phyloP scores from a whole-genome alignment of 2,329 filamentous ascomycete species.

The Tolypocladium endophyticum region DNA sequence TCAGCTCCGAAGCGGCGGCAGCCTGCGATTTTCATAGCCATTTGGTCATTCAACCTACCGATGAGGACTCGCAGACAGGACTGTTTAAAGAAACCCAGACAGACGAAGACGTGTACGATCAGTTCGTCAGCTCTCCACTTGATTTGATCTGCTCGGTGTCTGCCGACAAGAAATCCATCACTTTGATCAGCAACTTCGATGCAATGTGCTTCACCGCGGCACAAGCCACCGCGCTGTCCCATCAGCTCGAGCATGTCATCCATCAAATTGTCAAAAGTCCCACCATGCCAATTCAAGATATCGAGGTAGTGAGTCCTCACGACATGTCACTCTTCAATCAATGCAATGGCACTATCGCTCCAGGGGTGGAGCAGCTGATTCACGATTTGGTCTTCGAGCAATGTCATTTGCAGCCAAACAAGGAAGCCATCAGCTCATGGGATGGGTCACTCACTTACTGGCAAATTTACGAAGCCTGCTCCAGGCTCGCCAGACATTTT shows the following conservation, averaged over 20 bases:
- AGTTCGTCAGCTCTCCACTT: background rate
- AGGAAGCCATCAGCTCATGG: background rate
- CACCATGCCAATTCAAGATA: background rate
- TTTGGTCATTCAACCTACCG: background rate
- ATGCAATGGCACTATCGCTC: background rate
- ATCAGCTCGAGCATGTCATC: background rate
- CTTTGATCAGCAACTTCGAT: background rate
- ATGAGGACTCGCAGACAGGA: background rate
- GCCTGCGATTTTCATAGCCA: slow-evolving; percentile 2
- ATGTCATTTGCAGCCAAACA: background rate
- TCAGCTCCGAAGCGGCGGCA: background rate
- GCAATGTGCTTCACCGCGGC: background rate
- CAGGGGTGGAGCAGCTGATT: background rate
- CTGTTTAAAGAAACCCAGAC: background rate
- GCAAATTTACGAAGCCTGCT: slow-evolving; percentile 1
- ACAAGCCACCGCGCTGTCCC: background rate
- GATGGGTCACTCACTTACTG: slow-evolving; percentile 1
- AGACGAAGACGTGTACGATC: background rate
- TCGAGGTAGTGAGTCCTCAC: background rate
- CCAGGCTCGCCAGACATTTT: background rate
- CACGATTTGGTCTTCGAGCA: slow-evolving; percentile 1
- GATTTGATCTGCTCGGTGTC: background rate
- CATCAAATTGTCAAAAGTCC: background rate
- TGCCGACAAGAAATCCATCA: background rate
- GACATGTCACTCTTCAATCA: background rate